Percentiles rank a stretch among this genome's conserved stretches.
Evolutionary conservation across 2,329 filamentous ascomycete species (phyloP).

Genomic region (Exophiala sp.): DNA sequence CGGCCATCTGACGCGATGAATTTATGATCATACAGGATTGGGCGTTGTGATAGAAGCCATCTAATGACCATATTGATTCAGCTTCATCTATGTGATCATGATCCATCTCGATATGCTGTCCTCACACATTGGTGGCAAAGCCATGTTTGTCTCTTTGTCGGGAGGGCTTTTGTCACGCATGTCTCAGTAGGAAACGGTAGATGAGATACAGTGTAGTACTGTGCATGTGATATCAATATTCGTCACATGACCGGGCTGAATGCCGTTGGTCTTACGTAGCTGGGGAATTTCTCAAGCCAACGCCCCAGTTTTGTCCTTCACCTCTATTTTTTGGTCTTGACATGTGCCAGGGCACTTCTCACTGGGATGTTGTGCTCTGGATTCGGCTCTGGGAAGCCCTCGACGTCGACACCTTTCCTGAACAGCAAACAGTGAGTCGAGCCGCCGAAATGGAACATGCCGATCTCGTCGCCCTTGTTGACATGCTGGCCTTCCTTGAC

Average conservation of each 20-base stretch:
- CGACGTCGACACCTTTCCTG: constrained; percentile 40
- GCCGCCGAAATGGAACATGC: constrained; percentile 79
- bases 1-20: too few relatives aligned
- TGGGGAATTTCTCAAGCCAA: too few relatives aligned
- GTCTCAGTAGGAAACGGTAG: too few relatives aligned
- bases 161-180: too few relatives aligned
- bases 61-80: background rate
- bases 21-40: background rate
- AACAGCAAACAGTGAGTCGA: constrained; percentile 65
- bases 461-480: constrained; percentile 63
- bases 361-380: constrained; percentile 40
- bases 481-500: constrained; percentile 61
- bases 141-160: too few relatives aligned
- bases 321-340: constrained; percentile 15
- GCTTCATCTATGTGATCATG: too few relatives aligned
- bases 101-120: too few relatives aligned
- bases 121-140: too few relatives aligned
- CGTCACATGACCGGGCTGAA: background rate
- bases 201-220: background rate
- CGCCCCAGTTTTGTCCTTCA: background rate
- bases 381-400: constrained; percentile 37
- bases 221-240: background rate
- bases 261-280: background rate
- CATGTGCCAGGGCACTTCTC: constrained; percentile 36
- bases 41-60: background rate